Conservation (phyloP, 2,329 filamentous ascomycete species). For the Ascochyta clinopodiicola region DNA sequence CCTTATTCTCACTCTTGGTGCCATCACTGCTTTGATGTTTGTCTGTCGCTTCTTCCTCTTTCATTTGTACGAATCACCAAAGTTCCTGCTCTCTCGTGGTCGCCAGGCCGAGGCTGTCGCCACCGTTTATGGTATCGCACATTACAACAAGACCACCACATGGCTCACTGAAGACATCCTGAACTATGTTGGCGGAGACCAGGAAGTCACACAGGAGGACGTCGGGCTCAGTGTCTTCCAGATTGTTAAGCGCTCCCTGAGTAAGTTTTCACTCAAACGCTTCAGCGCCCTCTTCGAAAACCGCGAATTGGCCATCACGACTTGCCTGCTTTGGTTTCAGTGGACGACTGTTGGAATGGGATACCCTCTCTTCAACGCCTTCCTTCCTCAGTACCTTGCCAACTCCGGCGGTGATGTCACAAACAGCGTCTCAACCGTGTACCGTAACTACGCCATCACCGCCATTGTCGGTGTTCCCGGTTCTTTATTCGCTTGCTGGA, state of each 20-base stretch:
- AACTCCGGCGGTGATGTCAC: conserved; percentile 54
- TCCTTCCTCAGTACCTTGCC: conserved; percentile 84
- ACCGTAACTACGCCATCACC: conserved; percentile 84
- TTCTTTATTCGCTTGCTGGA: conserved; percentile 74
- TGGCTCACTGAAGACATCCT: conserved; percentile 72
- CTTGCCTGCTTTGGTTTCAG: conserved; percentile 72
- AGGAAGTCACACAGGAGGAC: conserved; percentile 48
- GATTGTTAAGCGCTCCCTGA: conserved; percentile 66
- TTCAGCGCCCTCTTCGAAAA: conserved; percentile 68
- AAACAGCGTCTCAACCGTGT: conserved; percentile 55
- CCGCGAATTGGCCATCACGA: conserved; percentile 57
- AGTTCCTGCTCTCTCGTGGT: conserved; percentile 78
- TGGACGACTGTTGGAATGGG: conserved; percentile 86
- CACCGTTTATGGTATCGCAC: conserved; percentile 79
- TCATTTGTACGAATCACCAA: conserved; percentile 83
- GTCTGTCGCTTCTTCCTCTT: conserved; percentile 79
- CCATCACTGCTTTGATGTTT: conserved; percentile 79
- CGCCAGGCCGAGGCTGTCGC: conserved; percentile 80
- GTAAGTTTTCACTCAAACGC: conserved; percentile 70
- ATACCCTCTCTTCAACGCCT: conserved; percentile 88
- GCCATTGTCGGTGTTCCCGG: conserved; percentile 79
- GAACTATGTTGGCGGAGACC: conserved; percentile 59
- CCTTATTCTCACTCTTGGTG: conserved; percentile 73
- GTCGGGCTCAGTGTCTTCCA: conserved; percentile 51
- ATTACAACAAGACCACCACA: conserved; percentile 63